Evolutionary conservation across 805 yeast species (phyloP).

Genomic region (Zygotorulaspora florentina): DNA sequence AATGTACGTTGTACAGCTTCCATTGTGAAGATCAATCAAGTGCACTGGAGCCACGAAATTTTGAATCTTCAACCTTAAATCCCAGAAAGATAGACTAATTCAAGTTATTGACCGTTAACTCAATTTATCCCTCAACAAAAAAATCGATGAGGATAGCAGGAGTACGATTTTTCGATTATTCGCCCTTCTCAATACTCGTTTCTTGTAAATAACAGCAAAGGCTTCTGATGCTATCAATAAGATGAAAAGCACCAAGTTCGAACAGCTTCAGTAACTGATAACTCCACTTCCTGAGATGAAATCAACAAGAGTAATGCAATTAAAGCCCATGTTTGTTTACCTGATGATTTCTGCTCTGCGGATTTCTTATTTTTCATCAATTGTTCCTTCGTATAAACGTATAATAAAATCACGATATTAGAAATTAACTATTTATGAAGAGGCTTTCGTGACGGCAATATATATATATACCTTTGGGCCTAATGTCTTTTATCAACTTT

Average conservation of each 20-base stretch:
- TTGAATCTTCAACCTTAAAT: too few relatives aligned
- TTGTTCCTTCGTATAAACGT: background rate
- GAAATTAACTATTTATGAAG: too few relatives aligned
- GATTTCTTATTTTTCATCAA: background rate
- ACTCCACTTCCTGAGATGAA: constrained; percentile 8
- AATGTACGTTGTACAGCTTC: constrained; percentile 10
- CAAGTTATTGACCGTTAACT: too few relatives aligned
- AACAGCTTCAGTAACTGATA: constrained; percentile 7
- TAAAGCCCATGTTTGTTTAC: constrained; percentile 9
- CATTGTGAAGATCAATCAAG: constrained; percentile 4
- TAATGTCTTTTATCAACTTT: constrained; percentile 40
- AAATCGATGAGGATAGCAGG: too few relatives aligned
- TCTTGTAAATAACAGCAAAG: too few relatives aligned
- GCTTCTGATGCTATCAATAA: too few relatives aligned
- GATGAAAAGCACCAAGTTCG: background rate
- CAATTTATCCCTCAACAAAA: too few relatives aligned
- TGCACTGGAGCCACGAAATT: background rate
- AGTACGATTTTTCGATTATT: too few relatives aligned
- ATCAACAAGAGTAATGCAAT: constrained; percentile 1
- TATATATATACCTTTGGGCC: background rate
- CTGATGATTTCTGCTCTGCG: constrained; percentile 11
- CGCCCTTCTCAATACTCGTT: too few relatives aligned
- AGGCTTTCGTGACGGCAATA: too few relatives aligned
- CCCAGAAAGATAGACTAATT: too few relatives aligned
- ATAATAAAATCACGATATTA: background rate